Evolutionary conservation across 768 basidiomycete genomes (phyloP), one percentile per base, ranked within the genome.

Genomic region (Agaricus blazei): DNA sequence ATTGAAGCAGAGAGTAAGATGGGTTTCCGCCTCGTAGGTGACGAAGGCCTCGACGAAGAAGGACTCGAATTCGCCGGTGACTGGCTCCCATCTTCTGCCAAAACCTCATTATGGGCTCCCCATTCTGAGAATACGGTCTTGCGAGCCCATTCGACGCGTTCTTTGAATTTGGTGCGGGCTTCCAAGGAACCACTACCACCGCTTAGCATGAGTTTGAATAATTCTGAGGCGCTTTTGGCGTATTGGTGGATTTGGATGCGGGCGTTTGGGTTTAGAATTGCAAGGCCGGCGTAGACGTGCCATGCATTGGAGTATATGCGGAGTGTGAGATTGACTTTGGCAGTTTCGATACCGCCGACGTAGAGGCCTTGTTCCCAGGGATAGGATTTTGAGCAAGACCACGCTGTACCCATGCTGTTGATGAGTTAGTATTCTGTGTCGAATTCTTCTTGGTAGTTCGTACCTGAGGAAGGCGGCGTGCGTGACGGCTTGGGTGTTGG

Each of bases 271-370:
- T 99, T 98, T 59, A 99, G 81, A 67, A 98, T 92, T 1, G 96
- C 96, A n/a, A 99, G 82, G 1, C 97, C 96, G 12, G 96, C 96
- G 68, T 99, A 99, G 65, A 99, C 96, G 71, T 99, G 96, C 94
- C 94, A 99, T 58, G 93, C 88, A 69, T 94, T 97, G 43, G 92
- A 82, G 70, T 98, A 99, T 64, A 99, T 98, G 0, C 97, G 91
- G 19, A 97, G 81, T 59, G 90, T 85, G 69, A 98, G 88, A 76
- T 99, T 99, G 63, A 93, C 94, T 72, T 99, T 99, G 62, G 93
- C 93, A 1, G 93, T 95, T 69, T 99, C 97, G 62, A 99, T 94
- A 0, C 97, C 97, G 24, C 94, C 92, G 29, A 97, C 92, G 70
- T 98, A 98, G 47, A 90, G 84, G 1, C 92, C 90, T 40, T 88